Percentiles rank a stretch among this genome's conserved stretches.
These are phyloP conservation scores for Ascochyta rabiei DNA, from an alignment of 2,329 filamentous ascomycete genomes.

Conservation along the genomic window DNA sequence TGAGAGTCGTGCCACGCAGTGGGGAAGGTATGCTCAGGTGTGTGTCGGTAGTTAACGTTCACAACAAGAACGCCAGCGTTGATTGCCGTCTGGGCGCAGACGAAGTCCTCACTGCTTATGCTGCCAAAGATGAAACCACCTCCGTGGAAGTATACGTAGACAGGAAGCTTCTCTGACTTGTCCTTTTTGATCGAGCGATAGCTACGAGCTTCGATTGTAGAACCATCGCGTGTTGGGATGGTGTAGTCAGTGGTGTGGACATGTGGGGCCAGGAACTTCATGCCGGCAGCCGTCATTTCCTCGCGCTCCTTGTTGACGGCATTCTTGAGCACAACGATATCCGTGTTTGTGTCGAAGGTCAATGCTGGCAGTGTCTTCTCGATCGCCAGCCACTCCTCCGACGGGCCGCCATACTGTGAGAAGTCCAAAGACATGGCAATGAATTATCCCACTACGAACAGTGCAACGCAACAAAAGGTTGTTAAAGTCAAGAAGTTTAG, in stretches of 20 bases:
- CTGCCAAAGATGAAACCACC: conserved; percentile 65
- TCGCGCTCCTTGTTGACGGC: conserved; percentile 34
- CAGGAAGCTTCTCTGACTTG: conserved; percentile 50
- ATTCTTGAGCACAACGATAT: conserved; percentile 22
- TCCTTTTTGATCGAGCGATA: conserved; percentile 52
- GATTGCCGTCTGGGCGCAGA: conserved; percentile 57
- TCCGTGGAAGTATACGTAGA: conserved; percentile 59
- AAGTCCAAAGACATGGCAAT: conserved; percentile 28
- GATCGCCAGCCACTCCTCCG: conserved; percentile 43
- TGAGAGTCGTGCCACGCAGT: conserved; percentile 60
- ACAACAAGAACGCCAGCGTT: conserved; percentile 54
- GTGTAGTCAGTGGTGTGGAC: conserved; percentile 27
- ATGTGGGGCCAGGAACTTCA: conserved; percentile 30
- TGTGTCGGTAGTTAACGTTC: conserved; percentile 65
- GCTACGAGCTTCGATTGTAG: conserved; percentile 52
- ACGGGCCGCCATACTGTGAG: conserved; percentile 38
- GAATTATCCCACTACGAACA: not conserved
- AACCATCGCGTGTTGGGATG: conserved; percentile 55
- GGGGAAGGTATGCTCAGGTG: conserved; percentile 60
- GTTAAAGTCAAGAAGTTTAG: not conserved
- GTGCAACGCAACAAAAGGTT: not conserved
- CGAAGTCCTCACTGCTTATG: conserved; percentile 59
- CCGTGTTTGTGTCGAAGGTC: conserved; percentile 28
- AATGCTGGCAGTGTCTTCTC: conserved; percentile 34
- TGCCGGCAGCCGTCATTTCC: conserved; percentile 22